Conservation (phyloP, 768 basidiomycete genomes). For the Suillus clintonianus region DNA sequence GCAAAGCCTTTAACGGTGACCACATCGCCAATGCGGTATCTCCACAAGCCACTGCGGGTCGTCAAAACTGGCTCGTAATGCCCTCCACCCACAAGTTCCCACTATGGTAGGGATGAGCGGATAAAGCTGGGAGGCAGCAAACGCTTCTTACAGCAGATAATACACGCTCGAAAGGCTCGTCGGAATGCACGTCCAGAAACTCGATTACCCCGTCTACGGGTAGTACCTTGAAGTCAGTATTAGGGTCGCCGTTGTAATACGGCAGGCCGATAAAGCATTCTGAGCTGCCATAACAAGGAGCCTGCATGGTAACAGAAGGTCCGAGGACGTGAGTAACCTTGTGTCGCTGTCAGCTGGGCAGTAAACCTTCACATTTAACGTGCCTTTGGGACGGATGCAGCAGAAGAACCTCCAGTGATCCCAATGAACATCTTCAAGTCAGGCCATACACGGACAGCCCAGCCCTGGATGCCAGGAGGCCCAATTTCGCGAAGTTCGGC, state of each 20-base stretch:
- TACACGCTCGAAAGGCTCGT: background rate
- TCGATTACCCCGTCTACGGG: background rate
- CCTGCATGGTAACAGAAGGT: slow-evolving; percentile 1
- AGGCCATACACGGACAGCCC: slow-evolving; percentile 8
- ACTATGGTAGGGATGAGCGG: background rate
- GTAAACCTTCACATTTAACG: background rate
- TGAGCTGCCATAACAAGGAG: background rate
- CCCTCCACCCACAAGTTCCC: slow-evolving; percentile 7
- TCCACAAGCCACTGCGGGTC: slow-evolving; percentile 9
- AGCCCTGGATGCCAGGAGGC: background rate
- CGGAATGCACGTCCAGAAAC: background rate
- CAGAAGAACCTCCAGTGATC: slow-evolving; percentile 3
- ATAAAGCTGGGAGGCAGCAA: background rate
- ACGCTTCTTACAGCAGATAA: background rate
- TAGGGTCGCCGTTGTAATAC: background rate
- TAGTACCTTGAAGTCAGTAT: background rate
- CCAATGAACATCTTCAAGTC: background rate
- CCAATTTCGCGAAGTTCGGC: slow-evolving; percentile 8
- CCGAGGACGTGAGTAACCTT: slow-evolving; percentile 9
- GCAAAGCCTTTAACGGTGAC: slow-evolving; percentile 8
- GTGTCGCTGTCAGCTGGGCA: background rate
- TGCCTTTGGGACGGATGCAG: slow-evolving; percentile 7
- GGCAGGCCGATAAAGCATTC: slow-evolving; percentile 1
- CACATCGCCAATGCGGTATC: slow-evolving; percentile 10
- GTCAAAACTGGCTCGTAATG: slow-evolving; percentile 9